Conservation (phyloP, 2,329 filamentous ascomycete species). For the Ophiostoma piceae region DNA sequence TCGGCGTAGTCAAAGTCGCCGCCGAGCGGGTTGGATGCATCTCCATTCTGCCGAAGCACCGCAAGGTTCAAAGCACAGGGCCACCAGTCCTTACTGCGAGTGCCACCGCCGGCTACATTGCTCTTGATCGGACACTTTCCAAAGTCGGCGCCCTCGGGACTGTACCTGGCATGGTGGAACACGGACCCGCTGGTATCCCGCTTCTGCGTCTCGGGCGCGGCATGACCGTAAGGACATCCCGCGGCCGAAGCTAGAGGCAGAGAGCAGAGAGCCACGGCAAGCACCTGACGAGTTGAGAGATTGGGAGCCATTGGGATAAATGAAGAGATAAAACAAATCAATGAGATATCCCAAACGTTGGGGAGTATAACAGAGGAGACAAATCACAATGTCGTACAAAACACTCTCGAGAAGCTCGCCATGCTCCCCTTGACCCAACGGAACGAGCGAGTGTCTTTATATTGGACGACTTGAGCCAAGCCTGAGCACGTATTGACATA, state of each 20-base stretch:
- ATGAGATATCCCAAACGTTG: no score
- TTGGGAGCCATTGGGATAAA: not conserved
- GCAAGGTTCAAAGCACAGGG: conserved; percentile 62
- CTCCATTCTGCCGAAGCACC: conserved; percentile 67
- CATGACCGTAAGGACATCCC: not conserved
- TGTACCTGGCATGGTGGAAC: not conserved
- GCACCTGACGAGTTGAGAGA: not conserved
- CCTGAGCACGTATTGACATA: not conserved
- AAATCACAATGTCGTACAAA: not conserved
- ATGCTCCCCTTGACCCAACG: not conserved
- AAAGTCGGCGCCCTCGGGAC: not conserved
- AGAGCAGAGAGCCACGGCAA: not conserved
- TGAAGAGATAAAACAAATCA: no score
- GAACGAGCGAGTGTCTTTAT: not conserved
- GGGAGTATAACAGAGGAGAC: not conserved
- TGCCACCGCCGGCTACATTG: conserved; percentile 54
- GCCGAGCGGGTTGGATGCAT: conserved; percentile 57
- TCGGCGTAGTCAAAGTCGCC: conserved; percentile 67
- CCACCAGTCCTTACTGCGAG: conserved; percentile 68
- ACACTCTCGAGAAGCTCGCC: not conserved
- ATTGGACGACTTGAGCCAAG: not conserved
- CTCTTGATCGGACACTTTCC: conserved; percentile 20
- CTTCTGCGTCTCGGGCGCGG: not conserved
- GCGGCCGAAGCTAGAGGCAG: not conserved
- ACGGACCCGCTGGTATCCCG: not conserved